Conservation (phyloP, 73 alveolate species). For the Strombidium stylifer region DNA sequence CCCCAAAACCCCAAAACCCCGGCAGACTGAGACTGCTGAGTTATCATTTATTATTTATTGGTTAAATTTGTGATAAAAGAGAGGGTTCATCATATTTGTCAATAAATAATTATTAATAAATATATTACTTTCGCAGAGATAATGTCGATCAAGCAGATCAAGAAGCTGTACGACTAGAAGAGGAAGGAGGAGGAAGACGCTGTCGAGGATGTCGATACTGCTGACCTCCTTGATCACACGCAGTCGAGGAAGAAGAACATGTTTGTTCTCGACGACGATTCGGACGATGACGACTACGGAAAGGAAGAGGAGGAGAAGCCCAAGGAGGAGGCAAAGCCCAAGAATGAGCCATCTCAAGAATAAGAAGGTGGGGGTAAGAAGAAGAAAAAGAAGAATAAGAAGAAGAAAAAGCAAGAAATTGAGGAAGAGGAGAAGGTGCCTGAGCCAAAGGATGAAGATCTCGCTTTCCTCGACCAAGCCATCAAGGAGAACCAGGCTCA, state of each 20-base stretch:
- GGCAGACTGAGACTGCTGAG: too few relatives aligned
- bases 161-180: conserved; percentile 32
- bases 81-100: too few relatives aligned
- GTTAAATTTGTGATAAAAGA: too few relatives aligned
- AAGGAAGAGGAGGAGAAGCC: background rate
- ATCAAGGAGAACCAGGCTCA: background rate
- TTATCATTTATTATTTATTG: too few relatives aligned
- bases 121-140: too few relatives aligned
- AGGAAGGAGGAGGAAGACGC: conserved; percentile 6
- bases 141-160: conserved; percentile 21
- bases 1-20: conserved; percentile 1
- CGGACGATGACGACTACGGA: conserved; percentile 20
- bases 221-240: background rate
- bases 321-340: background rate
- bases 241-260: conserved; percentile 32
- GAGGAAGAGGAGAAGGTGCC: background rate
- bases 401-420: conserved; percentile 30
- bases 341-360: background rate
- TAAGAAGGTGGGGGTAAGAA: conserved; percentile 1
- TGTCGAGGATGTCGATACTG: background rate
- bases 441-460: background rate
- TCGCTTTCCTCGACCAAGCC: background rate
- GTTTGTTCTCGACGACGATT: background rate
- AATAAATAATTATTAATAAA: too few relatives aligned
- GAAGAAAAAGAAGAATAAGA: conserved; percentile 27